Percentiles rank a stretch among this genome's conserved stretches.
phyloP scores from a whole-genome alignment of 2,329 filamentous ascomycete genomes.

The Lasiodiplodia hormozganensis region DNA sequence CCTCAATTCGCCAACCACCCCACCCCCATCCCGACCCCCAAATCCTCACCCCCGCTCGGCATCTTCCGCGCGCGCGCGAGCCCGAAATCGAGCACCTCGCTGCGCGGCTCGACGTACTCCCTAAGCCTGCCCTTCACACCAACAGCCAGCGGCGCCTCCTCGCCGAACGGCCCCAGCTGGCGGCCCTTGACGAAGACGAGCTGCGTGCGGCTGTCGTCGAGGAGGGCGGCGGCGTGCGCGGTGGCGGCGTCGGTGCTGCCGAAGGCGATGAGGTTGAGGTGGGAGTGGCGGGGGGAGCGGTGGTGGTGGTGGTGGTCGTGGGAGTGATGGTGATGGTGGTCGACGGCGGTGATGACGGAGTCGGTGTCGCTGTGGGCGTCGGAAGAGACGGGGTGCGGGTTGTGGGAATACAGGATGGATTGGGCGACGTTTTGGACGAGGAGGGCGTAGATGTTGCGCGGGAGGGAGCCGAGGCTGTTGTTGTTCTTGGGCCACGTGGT shows the following conservation, averaged over 20 bases:
- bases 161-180: constrained; percentile 51
- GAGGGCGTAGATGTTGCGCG: constrained; percentile 54
- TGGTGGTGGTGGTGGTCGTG: constrained; percentile 38
- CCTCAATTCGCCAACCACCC: constrained; percentile 19
- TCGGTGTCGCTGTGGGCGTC: constrained; percentile 30
- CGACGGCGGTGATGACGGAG: constrained; percentile 17
- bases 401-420: constrained; percentile 32
- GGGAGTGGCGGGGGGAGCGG: constrained; percentile 11
- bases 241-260: constrained; percentile 38
- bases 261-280: constrained; percentile 30
- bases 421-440: constrained; percentile 51
- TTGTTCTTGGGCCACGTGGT: constrained; percentile 56
- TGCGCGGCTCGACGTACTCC: constrained; percentile 54
- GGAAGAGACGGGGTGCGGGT: constrained; percentile 29
- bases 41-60: constrained; percentile 5
- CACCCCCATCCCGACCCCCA: background rate
- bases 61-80: constrained; percentile 18
- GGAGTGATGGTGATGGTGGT: constrained; percentile 39
- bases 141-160: constrained; percentile 48
- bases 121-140: constrained; percentile 55
- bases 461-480: constrained; percentile 48
- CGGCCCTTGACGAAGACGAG: constrained; percentile 55
- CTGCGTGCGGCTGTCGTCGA: constrained; percentile 57
- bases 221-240: constrained; percentile 53
- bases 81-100: constrained; percentile 54